Evolutionary conservation across 192 early-diverging fungal species (phyloP).

Genomic region (Backusella sp.): DNA sequence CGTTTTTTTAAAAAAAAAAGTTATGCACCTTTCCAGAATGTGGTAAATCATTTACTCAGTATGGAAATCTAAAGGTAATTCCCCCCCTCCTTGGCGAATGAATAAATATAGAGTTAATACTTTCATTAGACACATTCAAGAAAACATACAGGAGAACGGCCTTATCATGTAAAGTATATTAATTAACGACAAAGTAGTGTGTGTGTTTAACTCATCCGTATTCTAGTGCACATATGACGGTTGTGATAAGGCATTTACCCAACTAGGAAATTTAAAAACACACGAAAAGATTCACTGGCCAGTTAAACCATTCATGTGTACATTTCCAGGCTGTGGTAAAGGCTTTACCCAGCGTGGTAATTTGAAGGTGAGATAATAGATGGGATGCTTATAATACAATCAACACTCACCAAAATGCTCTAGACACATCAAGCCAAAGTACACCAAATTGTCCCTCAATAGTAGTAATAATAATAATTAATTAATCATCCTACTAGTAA

Average conservation of each 20-base stretch:
- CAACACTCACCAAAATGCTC: neutral
- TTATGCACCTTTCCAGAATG: constrained; percentile 6
- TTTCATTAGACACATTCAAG: constrained; percentile 21
- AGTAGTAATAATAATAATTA: neutral
- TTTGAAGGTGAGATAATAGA: constrained; percentile 12
- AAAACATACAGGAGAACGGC: constrained; percentile 20
- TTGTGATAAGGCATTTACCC: constrained; percentile 18
- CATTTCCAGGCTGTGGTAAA: constrained; percentile 11
- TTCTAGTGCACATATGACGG: constrained; percentile 11
- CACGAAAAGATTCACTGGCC: constrained; percentile 23
- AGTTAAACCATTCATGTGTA: constrained; percentile 15
- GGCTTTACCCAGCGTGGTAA: constrained; percentile 20
- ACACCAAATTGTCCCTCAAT: constrained; percentile 14
- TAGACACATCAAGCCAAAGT: constrained; percentile 24
- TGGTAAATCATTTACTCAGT: constrained; percentile 11
- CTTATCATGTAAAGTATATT: constrained; percentile 13
- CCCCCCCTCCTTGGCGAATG: neutral
- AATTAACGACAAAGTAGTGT: too few relatives aligned
- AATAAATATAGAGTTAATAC: neutral
- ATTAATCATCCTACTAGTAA: neutral
- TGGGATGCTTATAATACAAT: neutral
- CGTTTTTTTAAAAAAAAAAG: neutral
- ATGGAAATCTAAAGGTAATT: constrained; percentile 10
- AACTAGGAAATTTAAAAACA: constrained; percentile 20
- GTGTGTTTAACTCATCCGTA: too few relatives aligned